Base-by-base conservation (phyloP, 2,329 filamentous ascomycete genomes). In the Xylaria polymorpha region DNA sequence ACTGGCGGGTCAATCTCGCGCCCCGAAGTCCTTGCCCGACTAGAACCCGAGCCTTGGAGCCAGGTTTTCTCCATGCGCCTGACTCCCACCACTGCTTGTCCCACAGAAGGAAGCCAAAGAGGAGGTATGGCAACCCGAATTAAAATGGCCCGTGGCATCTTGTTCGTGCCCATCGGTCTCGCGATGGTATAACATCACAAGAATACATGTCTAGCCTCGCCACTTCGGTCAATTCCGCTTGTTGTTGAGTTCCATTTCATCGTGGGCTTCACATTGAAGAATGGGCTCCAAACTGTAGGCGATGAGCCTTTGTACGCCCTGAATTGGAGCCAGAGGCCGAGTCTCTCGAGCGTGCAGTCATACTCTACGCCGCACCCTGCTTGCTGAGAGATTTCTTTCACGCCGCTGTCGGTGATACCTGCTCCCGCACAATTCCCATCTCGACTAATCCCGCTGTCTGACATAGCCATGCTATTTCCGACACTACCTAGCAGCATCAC, bases 1-100 rank as follows among this genome's bases (percentile, higher is more conserved):
- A 68, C 64, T 69, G 67, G 64, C 69, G 69, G 71, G 67, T 64
- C 67, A 53, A 35, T 60, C 71, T 73, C 71, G 71, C 71, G 69
- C 59, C 64, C 71, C 71, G 71, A 72, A 67, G 57, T 61, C 58
- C 58, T 65, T 70, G 68, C 18, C 64, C 61, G 63, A 66, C 46
- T 22, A 66, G 32, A 65, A 62, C 35, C 62, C 66, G 66, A 66
- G 32, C 15, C 20, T 14, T 43, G 25, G 25, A 51, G 35, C 25
- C 39, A 46, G 39, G 37, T 29, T 64, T 64, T 61, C 53, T 37
- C 18, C 55, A 35, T 12, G 14, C 53, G 53, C 61, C 61, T 64
- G 61, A 58, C 61, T 57, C 51, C 57, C 51, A 50, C 18, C 41
- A 15, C 20, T 37, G 4, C 4, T 25, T 25, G 61, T 57, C 39